A percentile compares a stretch with the other conserved stretches of the same genome.
Conservation (phyloP, 345 rosid species). For the Camelina laxa region DNA sequence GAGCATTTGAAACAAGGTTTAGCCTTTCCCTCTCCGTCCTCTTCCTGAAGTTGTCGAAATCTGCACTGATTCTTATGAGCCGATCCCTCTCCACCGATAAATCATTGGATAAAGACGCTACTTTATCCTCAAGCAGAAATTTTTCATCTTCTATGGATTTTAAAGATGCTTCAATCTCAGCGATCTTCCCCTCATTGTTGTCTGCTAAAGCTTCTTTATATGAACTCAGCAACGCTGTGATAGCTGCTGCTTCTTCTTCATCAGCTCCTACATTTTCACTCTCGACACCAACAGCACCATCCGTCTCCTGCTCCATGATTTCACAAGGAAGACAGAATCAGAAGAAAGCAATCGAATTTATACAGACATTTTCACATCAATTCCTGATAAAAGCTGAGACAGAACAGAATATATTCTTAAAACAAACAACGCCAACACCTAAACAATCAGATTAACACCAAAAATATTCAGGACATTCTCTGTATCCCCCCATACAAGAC, state of each 20-base stretch:
- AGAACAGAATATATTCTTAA: constrained; percentile 1
- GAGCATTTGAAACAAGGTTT: constrained; percentile 79
- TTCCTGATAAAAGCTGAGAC: neutral
- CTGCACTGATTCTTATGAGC: constrained; percentile 83
- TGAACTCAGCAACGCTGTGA: constrained; percentile 52
- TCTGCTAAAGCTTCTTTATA: constrained; percentile 76
- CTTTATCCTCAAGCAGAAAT: constrained; percentile 58
- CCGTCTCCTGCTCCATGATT: constrained; percentile 64
- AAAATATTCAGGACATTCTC: neutral
- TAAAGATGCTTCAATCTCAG: constrained; percentile 71
- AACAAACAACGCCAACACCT: neutral
- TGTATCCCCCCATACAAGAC: neutral
- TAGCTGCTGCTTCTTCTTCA: constrained; percentile 58
- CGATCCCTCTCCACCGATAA: constrained; percentile 73
- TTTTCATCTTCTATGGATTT: constrained; percentile 78
- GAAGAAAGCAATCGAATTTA: neutral
- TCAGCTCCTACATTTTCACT: constrained; percentile 51
- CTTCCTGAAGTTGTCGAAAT: constrained; percentile 96
- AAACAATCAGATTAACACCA: neutral
- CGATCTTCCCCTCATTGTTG: constrained; percentile 59
- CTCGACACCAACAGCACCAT: constrained; percentile 55
- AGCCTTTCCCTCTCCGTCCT: constrained; percentile 90
- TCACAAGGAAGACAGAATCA: constrained; percentile 25
- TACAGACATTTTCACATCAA: neutral
- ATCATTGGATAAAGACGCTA: constrained; percentile 63